Base-by-base conservation (phyloP, 768 basidiomycete species). In the Leccinum aurantiacum region DNA sequence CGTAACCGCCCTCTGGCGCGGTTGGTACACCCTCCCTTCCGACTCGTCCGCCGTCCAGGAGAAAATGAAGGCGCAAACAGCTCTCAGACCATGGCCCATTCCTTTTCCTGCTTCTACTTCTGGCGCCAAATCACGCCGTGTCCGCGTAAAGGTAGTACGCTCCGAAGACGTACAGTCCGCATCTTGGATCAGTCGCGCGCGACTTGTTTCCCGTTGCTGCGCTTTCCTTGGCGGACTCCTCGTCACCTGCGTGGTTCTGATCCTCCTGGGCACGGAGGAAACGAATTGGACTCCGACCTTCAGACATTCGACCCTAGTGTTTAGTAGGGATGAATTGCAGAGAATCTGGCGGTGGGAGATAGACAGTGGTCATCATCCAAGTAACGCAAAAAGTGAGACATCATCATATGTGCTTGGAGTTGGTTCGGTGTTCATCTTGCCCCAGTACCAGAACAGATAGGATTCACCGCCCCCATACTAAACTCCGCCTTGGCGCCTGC, bases 271-370 rank as follows among this genome's bases (percentile, higher is more conserved):
- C 77, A 77, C 66, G 81, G 78, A 78, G 69, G 71, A 70, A 76
- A 77, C 63, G 73, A 75, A 54, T 76, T 80, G 75, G 74, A 63
- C 65, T 24, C 68, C 71, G 2, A 67, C 68, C 29, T 65, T 73
- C 52, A 66, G 75, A n/a, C 80, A 87, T 35, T 77, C 90, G 2
- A 91, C 91, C 38, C 80, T 92, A 27, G 88, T 91, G 38, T 92
- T 84, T 65, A 76, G 78, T 44, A 79, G 86, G 27, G 79, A 86
- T 46, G 89, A 95, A 67, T 72, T 95, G 31, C 89, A 89, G 71
- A 81, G 84, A 70, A 89, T 98, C 70, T 97, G 95, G 94, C 82
- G 85, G 62, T 97, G 94, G 94, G 95, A 96, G 78, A 82, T 97
- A 58, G 82, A 86, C 46, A 90, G 90, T 64, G 95, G 94, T 6